phyloP scores from a whole-genome alignment of 768 basidiomycete genomes.

The Lentinula aciculospora region DNA sequence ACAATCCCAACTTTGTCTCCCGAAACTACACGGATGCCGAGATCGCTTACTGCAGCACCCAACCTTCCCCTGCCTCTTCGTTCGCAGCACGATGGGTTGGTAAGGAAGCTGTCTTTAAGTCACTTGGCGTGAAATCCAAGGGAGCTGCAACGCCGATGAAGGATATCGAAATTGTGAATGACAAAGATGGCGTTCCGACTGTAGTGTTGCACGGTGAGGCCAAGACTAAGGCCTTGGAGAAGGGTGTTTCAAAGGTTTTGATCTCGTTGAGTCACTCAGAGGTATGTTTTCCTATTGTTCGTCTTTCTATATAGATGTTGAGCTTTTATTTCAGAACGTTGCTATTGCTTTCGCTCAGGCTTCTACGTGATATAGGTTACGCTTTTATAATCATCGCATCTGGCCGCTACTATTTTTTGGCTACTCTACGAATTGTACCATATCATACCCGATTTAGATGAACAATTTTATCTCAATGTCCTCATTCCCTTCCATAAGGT shows the following conservation, averaged over 20 bases:
- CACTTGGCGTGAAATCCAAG: slow-evolving; percentile 82
- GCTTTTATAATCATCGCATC: neutral
- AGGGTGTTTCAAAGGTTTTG: slow-evolving; percentile 69
- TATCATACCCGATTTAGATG: neutral
- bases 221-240: slow-evolving; percentile 59
- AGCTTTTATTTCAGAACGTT: slow-evolving; percentile 48
- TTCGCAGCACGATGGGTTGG: slow-evolving; percentile 97
- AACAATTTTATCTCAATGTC: too few relatives aligned
- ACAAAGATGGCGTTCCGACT: slow-evolving; percentile 66
- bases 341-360: slow-evolving; percentile 89
- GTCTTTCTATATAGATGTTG: slow-evolving; percentile 1
- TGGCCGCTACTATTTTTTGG: neutral
- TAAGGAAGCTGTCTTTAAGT: slow-evolving; percentile 97
- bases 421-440: neutral
- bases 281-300: slow-evolving; percentile 38
- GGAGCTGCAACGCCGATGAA: slow-evolving; percentile 95
- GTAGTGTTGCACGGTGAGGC: slow-evolving; percentile 81
- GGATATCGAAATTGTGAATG: slow-evolving; percentile 92
- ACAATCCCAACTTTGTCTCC: slow-evolving; percentile 78
- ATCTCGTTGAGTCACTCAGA: slow-evolving; percentile 93
- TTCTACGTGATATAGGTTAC: slow-evolving; percentile 22
- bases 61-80: slow-evolving; percentile 83
- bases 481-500: too few relatives aligned
- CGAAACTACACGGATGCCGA: slow-evolving; percentile 94
- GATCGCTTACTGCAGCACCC: slow-evolving; percentile 77